These are phyloP conservation scores for Daldinia sp. DNA, from an alignment of 2,329 filamentous ascomycete genomes.

Conservation along the genomic window DNA sequence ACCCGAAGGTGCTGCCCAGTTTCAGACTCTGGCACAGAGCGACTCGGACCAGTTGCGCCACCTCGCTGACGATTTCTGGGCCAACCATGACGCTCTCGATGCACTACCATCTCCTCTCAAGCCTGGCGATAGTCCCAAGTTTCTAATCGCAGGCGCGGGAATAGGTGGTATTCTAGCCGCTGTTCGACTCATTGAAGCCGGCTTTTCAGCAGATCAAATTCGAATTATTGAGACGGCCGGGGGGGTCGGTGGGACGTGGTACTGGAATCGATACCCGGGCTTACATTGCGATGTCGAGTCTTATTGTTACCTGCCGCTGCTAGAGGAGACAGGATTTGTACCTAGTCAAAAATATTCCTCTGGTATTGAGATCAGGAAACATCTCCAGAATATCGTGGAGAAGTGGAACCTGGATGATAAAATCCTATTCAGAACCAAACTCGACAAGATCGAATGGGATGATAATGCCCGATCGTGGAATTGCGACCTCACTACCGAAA, in stretches of 20 bases:
- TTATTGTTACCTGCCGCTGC: conserved; percentile 66
- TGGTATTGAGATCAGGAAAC: conserved; percentile 52
- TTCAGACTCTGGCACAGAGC: conserved; percentile 37
- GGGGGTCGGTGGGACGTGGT: conserved; percentile 61
- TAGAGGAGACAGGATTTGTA: conserved; percentile 68
- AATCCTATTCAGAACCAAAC: conserved; percentile 57
- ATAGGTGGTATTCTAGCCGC: conserved; percentile 41
- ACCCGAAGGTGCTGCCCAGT: conserved; percentile 42
- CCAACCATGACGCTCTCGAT: conserved; percentile 44
- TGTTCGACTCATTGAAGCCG: conserved; percentile 48
- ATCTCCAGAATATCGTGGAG: conserved; percentile 55
- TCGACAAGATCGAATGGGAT: conserved; percentile 57
- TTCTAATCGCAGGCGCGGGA: conserved; percentile 44
- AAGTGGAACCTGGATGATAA: conserved; percentile 55
- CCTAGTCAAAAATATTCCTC: conserved; percentile 56
- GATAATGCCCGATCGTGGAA: conserved; percentile 46
- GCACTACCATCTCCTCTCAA: conserved; percentile 36
- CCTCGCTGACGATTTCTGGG: conserved; percentile 44
- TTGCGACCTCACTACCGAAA: conserved; percentile 43
- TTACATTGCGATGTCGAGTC: conserved; percentile 66
- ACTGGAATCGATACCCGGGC: conserved; percentile 61
- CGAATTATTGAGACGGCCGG: conserved; percentile 53
- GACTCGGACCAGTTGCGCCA: conserved; percentile 43
- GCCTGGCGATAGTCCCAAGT: conserved; percentile 40
- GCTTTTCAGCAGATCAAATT: conserved; percentile 50